Conservation (phyloP, 306 rosid genomes). For the Quercus dentata region DNA sequence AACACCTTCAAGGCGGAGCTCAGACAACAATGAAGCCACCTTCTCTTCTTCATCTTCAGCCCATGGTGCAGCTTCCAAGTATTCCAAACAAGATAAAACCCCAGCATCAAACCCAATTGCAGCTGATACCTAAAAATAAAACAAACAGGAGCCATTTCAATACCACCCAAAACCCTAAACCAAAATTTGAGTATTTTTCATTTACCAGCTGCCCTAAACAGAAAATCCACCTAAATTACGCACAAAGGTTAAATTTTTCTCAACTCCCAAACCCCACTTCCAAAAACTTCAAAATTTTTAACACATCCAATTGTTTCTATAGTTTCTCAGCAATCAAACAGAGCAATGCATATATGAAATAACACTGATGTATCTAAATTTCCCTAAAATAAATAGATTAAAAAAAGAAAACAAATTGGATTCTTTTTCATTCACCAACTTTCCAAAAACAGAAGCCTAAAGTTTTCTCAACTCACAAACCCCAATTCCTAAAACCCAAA, state of each 20-base stretch:
- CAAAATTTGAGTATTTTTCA: background rate
- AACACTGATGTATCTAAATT: no score
- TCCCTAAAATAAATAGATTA: no score
- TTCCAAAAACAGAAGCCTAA: background rate
- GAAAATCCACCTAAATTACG: background rate
- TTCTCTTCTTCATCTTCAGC: conserved; percentile 98
- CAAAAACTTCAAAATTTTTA: background rate
- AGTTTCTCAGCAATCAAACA: background rate
- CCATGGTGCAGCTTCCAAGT: conserved; percentile 98
- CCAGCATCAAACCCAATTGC: conserved; percentile 94
- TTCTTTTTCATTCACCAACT: no score
- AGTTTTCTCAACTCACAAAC: background rate
- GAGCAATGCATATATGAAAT: background rate
- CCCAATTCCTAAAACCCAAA: background rate
- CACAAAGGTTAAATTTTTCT: background rate
- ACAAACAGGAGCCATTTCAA: conserved; percentile 10
- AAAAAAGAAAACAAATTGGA: no score
- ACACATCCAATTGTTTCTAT: background rate
- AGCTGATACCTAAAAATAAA: conserved; percentile 69
- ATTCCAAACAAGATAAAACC: conserved; percentile 93
- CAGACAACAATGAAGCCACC: conserved; percentile 81
- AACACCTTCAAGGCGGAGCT: conserved; percentile 83
- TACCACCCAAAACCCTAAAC: conserved; percentile 1
- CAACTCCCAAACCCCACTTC: background rate
- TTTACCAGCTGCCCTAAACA: background rate